These are phyloP conservation scores for Gastrolobium bilobum DNA, from an alignment of 306 rosid species.

Conservation along the genomic window DNA sequence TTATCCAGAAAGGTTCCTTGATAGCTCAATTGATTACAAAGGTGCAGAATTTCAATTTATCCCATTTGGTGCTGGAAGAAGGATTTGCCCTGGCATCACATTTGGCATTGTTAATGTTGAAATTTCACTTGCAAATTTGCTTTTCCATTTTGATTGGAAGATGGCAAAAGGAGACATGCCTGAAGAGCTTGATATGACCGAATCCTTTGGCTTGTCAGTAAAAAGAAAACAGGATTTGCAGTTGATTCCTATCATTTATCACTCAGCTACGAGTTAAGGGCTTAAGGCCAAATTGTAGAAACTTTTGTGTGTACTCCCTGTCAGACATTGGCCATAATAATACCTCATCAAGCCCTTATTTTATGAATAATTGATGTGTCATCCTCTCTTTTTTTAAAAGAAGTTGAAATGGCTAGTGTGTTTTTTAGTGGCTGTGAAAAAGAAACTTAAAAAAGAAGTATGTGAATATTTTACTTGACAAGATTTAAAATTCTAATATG, in stretches of 20 bases:
- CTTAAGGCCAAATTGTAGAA: neutral
- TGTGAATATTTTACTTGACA: too few relatives aligned
- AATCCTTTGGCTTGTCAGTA: slow-evolving; percentile 24
- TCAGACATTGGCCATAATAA: neutral
- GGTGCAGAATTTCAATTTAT: slow-evolving; percentile 30
- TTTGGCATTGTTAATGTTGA: slow-evolving; percentile 28
- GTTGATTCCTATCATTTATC: slow-evolving; percentile 40
- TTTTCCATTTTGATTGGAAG: slow-evolving; percentile 49
- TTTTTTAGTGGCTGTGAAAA: too few relatives aligned
- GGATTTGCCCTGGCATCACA: slow-evolving; percentile 32
- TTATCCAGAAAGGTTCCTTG: slow-evolving; percentile 42
- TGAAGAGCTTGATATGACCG: slow-evolving; percentile 45
- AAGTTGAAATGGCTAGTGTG: too few relatives aligned
- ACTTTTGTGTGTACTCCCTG: neutral
- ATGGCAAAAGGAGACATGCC: neutral
- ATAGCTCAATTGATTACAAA: slow-evolving; percentile 36
- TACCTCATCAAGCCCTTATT: neutral
- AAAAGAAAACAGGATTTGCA: slow-evolving; percentile 33
- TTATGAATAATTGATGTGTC: too few relatives aligned
- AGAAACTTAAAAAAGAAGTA: too few relatives aligned
- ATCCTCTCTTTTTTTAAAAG: neutral
- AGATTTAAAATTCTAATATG: too few relatives aligned
- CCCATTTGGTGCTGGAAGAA: slow-evolving; percentile 44
- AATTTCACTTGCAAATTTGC: slow-evolving; percentile 37
- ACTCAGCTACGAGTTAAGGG: neutral